phyloP scores from a whole-genome alignment of 2,329 filamentous ascomycete genomes.

The Alternaria alternata region DNA sequence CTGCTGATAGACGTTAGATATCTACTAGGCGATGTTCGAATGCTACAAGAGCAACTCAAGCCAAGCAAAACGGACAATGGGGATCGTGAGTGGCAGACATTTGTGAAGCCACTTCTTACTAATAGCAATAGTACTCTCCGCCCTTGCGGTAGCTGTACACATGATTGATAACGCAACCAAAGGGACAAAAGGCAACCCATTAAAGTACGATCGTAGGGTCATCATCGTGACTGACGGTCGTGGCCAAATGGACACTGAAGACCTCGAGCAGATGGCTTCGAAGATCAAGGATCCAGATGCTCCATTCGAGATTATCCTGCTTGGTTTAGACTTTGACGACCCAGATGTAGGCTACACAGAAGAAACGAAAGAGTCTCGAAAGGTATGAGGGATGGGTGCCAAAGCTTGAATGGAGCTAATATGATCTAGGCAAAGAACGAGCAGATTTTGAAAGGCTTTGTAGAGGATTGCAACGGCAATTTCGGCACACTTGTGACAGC shows the following conservation, averaged over 20 bases:
- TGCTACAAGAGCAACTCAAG: constrained; percentile 69
- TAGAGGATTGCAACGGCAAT: constrained; percentile 71
- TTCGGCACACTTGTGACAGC: constrained; percentile 90
- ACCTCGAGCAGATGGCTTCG: constrained; percentile 71
- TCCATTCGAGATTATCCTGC: constrained; percentile 77
- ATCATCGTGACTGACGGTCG: constrained; percentile 85
- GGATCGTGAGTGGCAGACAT: constrained; percentile 65
- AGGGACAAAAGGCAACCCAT: constrained; percentile 63
- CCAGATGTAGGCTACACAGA: constrained; percentile 89
- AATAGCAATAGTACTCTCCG: constrained; percentile 69
- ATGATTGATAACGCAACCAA: constrained; percentile 90
- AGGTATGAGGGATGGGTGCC: constrained; percentile 59
- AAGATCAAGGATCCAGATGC: constrained; percentile 73
- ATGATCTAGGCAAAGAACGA: constrained; percentile 73
- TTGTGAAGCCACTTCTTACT: constrained; percentile 23
- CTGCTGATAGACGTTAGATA: constrained; percentile 50
- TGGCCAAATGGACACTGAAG: constrained; percentile 75
- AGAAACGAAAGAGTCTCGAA: constrained; percentile 77
- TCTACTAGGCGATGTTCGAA: constrained; percentile 73
- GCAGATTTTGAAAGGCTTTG: constrained; percentile 68
- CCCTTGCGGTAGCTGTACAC: constrained; percentile 82
- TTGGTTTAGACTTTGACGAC: constrained; percentile 95
- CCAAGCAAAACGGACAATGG: constrained; percentile 74
- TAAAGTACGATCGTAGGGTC: constrained; percentile 61
- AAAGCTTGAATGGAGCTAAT: constrained; percentile 20